A percentile compares a stretch with the other conserved stretches of the same genome.
Evolutionary conservation across 2,329 filamentous ascomycete genomes (phyloP).

Genomic region (Xylaria sp.): DNA sequence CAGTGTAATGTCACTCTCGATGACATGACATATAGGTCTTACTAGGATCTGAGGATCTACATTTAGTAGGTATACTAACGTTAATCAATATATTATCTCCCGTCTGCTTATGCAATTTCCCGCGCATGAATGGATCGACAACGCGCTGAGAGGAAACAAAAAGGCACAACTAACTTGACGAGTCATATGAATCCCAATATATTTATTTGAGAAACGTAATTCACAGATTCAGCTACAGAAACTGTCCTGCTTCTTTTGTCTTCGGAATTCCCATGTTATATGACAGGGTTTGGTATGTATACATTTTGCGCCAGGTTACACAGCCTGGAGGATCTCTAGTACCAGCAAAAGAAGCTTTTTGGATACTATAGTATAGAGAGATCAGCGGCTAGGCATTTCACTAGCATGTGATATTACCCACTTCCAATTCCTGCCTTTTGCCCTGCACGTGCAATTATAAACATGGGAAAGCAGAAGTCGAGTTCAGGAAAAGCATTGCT

Average conservation of each 20-base stretch:
- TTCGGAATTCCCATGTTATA: background rate
- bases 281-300: background rate
- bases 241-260: background rate
- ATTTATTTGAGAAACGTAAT: too few species aligned
- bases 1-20: background rate
- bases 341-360: background rate
- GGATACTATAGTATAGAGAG: background rate
- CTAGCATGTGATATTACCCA: constrained; percentile 10
- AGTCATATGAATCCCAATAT: background rate
- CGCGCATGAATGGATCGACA: constrained; percentile 4
- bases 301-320: background rate
- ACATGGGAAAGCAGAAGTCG: constrained; percentile 25
- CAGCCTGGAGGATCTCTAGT: background rate
- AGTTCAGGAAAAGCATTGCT: constrained; percentile 15
- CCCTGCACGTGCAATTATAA: background rate
- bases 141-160: background rate
- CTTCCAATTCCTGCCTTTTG: background rate
- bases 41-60: background rate
- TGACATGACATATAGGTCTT: background rate
- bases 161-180: background rate
- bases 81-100: background rate
- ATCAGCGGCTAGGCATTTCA: constrained; percentile 17
- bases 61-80: background rate
- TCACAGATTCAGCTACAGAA: background rate
- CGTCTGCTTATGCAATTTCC: constrained; percentile 13